Base-by-base conservation (phyloP, 2,329 filamentous ascomycete species). In the Byssochlamys sp. region DNA sequence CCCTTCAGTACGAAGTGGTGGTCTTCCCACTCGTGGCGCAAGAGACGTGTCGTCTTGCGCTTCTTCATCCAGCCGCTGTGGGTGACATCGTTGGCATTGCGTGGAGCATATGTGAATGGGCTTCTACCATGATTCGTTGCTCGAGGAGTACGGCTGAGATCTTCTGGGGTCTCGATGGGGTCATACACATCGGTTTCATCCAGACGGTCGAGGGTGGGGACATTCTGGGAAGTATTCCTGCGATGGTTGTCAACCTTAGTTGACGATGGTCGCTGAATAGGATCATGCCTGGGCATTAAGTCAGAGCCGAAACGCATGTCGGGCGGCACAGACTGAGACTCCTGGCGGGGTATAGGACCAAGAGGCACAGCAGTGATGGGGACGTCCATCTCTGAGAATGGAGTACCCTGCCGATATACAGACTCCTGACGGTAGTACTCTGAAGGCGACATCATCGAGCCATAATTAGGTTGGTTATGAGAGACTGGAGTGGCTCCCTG, bases 1-100 rank as follows among this genome's bases (percentile, higher is more conserved):
- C 87, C 87, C 66, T 86, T 85, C 61, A 96, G 86, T 27, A 89
- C 90, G 72, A 94, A 95, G 77, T 92, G 94, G 65, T 90, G 87
- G 71, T 95, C 89, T 68, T 91, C 85, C 91, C 91, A 96, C 76
- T 96, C 91, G 72, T 95, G 89, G 50, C 90, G 89, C 60, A 96
- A 83, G 78, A 96, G 85, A 68, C 85, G 86, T 54, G 89, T 95
- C 52, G 89, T 95, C 77, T 90, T 90, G 69, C 92, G 89, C 80
- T 95, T 96, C 80, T 90, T 91, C 85, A 99, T 95, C 73, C 86
- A 91, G 1, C 94, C 94, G 54, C 89, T 84, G 73, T 91, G 89
- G 33, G 84, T 83, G 61, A 87, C 75, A 57, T 84, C 83, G 55
- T 57, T 55, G 4, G 53, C 31, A 35, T 9, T 31, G 31, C 50